These are phyloP conservation scores for Talaromyces pinophilus DNA, from an alignment of 2,329 filamentous ascomycete species.

Conservation along the genomic window DNA sequence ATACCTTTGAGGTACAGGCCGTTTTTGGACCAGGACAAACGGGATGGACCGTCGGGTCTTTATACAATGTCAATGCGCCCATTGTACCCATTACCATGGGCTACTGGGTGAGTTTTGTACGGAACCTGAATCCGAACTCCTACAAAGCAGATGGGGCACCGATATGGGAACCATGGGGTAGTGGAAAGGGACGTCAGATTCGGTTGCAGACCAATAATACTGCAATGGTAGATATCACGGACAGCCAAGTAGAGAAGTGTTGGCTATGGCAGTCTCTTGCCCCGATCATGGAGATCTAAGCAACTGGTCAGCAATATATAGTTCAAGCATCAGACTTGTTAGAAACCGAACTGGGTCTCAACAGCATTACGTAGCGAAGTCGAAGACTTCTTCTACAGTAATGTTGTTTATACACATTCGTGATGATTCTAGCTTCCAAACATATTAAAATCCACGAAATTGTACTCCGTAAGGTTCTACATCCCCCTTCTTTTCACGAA, in stretches of 20 bases:
- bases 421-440: too few relatives aligned
- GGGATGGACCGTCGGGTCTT: constrained; percentile 36
- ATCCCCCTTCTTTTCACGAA: too few relatives aligned
- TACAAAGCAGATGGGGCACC: constrained; percentile 50
- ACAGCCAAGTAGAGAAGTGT: constrained; percentile 32
- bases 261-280: constrained; percentile 18
- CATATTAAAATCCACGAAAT: too few relatives aligned
- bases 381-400: too few relatives aligned
- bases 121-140: constrained; percentile 65
- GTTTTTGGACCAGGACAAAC: constrained; percentile 66
- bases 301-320: too few relatives aligned
- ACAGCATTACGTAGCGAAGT: too few relatives aligned
- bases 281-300: not conserved
- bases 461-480: too few relatives aligned
- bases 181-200: constrained; percentile 41
- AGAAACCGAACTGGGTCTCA: too few relatives aligned
- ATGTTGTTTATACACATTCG: too few relatives aligned
- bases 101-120: constrained; percentile 75
- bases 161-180: constrained; percentile 51
- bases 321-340: too few relatives aligned
- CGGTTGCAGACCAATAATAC: constrained; percentile 47
- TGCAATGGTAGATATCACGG: constrained; percentile 49
- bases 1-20: constrained; percentile 66
- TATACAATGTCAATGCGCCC: constrained; percentile 51
- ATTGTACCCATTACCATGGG: constrained; percentile 64